Conservation (phyloP, 768 basidiomycete genomes). For the Russula foetens region DNA sequence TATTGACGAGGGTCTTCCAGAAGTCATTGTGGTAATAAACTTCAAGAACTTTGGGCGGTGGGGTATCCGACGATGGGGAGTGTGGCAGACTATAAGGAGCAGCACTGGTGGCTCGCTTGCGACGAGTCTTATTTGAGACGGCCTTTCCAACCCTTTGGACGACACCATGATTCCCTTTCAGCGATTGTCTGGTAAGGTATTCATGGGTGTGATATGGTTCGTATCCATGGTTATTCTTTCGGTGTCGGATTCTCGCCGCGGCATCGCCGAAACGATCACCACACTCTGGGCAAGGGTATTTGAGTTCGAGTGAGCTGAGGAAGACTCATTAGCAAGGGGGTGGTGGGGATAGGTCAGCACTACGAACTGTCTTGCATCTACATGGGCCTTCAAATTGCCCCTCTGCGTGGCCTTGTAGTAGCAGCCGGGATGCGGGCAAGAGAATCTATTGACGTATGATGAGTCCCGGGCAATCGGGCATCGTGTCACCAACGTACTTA, state of each 20-base stretch:
- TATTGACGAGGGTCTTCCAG: background rate
- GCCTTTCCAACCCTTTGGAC: background rate
- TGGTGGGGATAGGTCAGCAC: background rate
- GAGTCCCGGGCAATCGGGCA: background rate
- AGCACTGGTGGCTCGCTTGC: background rate
- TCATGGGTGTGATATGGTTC: constrained; percentile 7
- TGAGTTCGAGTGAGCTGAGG: background rate
- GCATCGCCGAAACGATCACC: background rate
- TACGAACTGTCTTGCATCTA: constrained; percentile 3
- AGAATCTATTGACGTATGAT: background rate
- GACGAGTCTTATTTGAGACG: background rate
- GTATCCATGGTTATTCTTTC: background rate
- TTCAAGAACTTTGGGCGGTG: background rate
- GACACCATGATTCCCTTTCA: background rate
- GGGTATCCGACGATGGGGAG: background rate
- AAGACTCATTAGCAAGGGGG: background rate
- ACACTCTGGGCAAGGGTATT: constrained; percentile 7
- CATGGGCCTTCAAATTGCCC: background rate
- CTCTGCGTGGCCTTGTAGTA: background rate
- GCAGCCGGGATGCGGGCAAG: constrained; percentile 1
- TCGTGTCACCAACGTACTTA: constrained; percentile 6
- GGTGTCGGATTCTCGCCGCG: constrained; percentile 3
- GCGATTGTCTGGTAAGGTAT: background rate
- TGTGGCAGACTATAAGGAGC: background rate
- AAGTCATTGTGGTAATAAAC: background rate